phyloP scores from a whole-genome alignment of 768 basidiomycete species.

The Rhodotorula diobovata region DNA sequence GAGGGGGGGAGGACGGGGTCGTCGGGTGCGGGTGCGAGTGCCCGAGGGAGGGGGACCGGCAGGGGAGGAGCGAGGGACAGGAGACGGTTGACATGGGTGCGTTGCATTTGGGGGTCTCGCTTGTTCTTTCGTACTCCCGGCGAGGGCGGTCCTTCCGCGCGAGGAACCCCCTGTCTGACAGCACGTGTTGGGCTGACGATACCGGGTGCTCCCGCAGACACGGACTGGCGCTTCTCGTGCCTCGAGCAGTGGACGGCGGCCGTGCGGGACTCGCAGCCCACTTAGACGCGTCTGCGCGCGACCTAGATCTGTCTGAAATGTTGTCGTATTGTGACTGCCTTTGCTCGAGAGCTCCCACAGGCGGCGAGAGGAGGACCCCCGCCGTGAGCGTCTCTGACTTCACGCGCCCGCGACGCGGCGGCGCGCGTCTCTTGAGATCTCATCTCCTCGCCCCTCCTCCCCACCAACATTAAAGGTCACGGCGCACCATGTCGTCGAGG shows the following conservation, averaged over 20 bases:
- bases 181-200: neutral
- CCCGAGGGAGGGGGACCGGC: constrained; percentile 8
- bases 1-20: neutral
- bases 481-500: no score
- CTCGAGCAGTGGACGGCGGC: constrained; percentile 28
- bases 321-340: neutral
- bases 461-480: neutral
- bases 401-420: no score
- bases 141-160: no score
- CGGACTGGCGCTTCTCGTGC: constrained; percentile 35
- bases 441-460: neutral
- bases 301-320: neutral
- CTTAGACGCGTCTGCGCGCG: neutral
- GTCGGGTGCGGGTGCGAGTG: constrained; percentile 35
- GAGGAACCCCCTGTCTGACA: no score
- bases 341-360: no score
- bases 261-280: neutral
- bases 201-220: constrained; percentile 3
- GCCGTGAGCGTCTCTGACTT: no score
- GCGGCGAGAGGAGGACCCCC: no score
- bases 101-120: constrained; percentile 2
- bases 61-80: neutral
- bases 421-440: no score
- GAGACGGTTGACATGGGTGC: constrained; percentile 21
- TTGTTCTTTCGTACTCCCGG: neutral